These are phyloP conservation scores for Agaricus bisporus DNA, from an alignment of 768 basidiomycete genomes.

Conservation along the genomic window DNA sequence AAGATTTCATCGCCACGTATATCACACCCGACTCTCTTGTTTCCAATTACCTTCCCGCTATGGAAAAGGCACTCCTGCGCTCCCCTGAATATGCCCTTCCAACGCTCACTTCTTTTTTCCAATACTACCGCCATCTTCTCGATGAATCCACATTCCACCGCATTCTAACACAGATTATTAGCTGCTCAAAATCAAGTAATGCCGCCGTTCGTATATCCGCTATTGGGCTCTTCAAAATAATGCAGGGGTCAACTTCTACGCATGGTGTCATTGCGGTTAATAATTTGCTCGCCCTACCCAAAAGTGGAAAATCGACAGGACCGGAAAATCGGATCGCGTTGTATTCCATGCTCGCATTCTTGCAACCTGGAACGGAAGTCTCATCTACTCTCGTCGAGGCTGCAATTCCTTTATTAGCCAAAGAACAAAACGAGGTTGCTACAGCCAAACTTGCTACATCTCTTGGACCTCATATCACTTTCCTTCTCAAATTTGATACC, in stretches of 20 bases:
- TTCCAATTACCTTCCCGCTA: conserved; percentile 53
- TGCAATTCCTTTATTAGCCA: conserved; percentile 40
- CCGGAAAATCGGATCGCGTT: conserved; percentile 80
- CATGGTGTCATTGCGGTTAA: conserved; percentile 32
- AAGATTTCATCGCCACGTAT: conserved; percentile 54
- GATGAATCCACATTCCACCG: conserved; percentile 42
- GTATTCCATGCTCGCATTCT: conserved; percentile 65
- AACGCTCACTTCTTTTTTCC: conserved; percentile 54
- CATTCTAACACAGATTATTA: conserved; percentile 53
- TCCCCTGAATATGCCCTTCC: conserved; percentile 75
- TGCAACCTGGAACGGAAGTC: conserved; percentile 39
- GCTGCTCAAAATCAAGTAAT: conserved; percentile 72
- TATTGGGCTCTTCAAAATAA: conserved; percentile 46
- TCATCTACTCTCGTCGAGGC: conserved; percentile 41
- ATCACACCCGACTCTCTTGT: conserved; percentile 47
- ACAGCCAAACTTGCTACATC: conserved; percentile 46
- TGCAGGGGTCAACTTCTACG: conserved; percentile 21
- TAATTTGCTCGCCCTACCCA: conserved; percentile 71
- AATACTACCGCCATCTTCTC: conserved; percentile 45
- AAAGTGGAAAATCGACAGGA: conserved; percentile 79
- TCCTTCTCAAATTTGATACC: conserved; percentile 38
- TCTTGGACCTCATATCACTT: conserved; percentile 53
- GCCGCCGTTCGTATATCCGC: conserved; percentile 50
- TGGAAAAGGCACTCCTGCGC: conserved; percentile 77
- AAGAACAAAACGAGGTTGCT: conserved; percentile 76